Conservation (phyloP, 2,329 filamentous ascomycete species). For the Whalleya microplaca region DNA sequence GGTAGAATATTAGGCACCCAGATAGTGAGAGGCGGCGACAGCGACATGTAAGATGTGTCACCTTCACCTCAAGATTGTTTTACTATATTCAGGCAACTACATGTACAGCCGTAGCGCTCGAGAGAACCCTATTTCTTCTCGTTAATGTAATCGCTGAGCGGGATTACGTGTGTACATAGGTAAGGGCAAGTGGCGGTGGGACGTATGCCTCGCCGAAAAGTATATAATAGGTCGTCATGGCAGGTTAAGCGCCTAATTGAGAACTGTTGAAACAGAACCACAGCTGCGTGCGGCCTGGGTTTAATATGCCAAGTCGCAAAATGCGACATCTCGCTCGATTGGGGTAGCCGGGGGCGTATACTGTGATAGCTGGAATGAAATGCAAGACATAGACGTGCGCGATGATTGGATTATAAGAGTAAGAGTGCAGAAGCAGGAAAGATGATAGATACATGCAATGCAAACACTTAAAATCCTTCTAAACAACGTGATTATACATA, state of each 20-base stretch:
- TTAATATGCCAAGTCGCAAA: conserved; percentile 19
- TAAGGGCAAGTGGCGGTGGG: not conserved
- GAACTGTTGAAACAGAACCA: conserved; percentile 26
- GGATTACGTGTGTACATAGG: too few species aligned
- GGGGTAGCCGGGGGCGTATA: not conserved
- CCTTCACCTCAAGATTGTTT: too few species aligned
- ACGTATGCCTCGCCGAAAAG: not conserved
- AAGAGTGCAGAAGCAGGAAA: not conserved
- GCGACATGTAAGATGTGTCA: too few species aligned
- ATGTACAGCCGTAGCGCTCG: too few species aligned
- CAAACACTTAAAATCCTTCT: not conserved
- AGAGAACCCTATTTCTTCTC: too few species aligned
- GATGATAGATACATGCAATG: conserved; percentile 2
- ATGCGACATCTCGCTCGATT: conserved; percentile 17
- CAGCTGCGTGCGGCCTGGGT: conserved; percentile 16
- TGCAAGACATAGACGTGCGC: conserved; percentile 17
- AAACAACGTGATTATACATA: not conserved
- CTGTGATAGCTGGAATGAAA: not conserved
- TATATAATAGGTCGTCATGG: not conserved
- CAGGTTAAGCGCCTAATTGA: conserved; percentile 21
- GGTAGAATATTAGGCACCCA: not conserved
- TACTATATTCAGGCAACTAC: too few species aligned
- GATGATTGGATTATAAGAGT: conserved; percentile 6
- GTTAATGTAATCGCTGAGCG: too few species aligned
- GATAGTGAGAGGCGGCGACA: not conserved